Percentiles rank a stretch among this genome's conserved stretches.
Conservation (phyloP, 371 early-diverging fungal species). For the Mucor indicus region DNA sequence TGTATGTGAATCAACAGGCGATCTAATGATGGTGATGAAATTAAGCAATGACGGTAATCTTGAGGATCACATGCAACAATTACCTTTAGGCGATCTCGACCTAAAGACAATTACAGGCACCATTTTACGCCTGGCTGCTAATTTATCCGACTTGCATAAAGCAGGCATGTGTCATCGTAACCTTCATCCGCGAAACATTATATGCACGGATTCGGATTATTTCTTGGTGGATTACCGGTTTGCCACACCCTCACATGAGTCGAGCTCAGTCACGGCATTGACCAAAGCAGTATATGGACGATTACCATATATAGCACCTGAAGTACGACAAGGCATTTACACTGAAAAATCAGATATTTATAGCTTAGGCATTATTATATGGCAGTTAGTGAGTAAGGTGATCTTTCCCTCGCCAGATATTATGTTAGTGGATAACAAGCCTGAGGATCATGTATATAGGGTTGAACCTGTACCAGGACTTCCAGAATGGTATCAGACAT, state of each 20-base stretch:
- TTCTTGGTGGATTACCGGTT: conserved; percentile 51
- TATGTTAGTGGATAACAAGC: conserved; percentile 18
- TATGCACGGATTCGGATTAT: conserved; percentile 48
- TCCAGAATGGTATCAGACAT: conserved; percentile 41
- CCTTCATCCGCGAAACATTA: conserved; percentile 42
- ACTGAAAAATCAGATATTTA: conserved; percentile 39
- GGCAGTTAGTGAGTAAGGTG: conserved; percentile 51
- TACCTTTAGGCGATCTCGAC: conserved; percentile 43
- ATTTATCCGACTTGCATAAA: conserved; percentile 43
- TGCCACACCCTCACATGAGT: conserved; percentile 39
- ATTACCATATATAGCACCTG: conserved; percentile 53
- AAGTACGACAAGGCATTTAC: conserved; percentile 36
- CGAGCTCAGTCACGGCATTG: conserved; percentile 38
- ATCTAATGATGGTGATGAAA: conserved; percentile 53
- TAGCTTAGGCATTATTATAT: conserved; percentile 41
- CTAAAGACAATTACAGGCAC: conserved; percentile 46
- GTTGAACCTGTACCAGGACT: conserved; percentile 41
- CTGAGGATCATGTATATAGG: conserved; percentile 34
- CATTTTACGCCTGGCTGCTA: conserved; percentile 35
- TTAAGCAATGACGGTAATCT: conserved; percentile 44
- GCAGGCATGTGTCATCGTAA: conserved; percentile 46
- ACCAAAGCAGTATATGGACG: conserved; percentile 49
- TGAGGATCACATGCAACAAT: conserved; percentile 43
- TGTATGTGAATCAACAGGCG: conserved; percentile 45
- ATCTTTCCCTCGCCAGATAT: conserved; percentile 49